Percentiles rank a stretch among this genome's conserved stretches.
These are phyloP conservation scores for Tremella mesenterica DNA, from an alignment of 768 basidiomycete genomes.

Conservation along the genomic window DNA sequence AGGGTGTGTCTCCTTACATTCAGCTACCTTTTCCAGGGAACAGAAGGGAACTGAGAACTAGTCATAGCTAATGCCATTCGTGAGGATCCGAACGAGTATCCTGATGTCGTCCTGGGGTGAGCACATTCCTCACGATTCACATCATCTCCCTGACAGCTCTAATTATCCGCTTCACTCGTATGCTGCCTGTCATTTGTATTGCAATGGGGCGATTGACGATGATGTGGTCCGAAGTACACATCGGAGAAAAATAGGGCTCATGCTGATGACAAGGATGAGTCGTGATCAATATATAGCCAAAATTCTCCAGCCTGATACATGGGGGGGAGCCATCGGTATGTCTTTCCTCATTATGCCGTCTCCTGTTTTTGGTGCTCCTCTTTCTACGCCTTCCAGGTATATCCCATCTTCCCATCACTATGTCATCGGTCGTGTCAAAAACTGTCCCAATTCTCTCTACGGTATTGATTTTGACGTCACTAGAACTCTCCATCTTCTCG, in stretches of 20 bases:
- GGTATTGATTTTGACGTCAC: neutral
- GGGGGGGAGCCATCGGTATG: constrained; percentile 90
- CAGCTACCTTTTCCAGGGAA: neutral
- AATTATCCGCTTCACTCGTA: too few species aligned
- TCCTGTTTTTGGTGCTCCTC: too few species aligned
- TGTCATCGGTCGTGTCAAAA: too few species aligned
- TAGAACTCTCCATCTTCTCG: constrained; percentile 66
- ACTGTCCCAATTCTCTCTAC: neutral
- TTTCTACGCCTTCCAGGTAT: neutral
- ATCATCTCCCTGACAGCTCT: too few species aligned
- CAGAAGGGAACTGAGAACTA: constrained; percentile 36
- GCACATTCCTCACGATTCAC: neutral
- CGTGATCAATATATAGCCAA: constrained; percentile 68
- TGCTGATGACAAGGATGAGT: constrained; percentile 45
- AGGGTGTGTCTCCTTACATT: constrained; percentile 51
- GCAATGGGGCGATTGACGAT: too few species aligned
- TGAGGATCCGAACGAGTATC: constrained; percentile 62
- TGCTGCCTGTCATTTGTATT: too few species aligned
- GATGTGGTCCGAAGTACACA: too few species aligned
- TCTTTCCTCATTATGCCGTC: too few species aligned
- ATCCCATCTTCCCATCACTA: neutral
- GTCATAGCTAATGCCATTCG: constrained; percentile 78
- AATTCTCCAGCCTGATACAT: constrained; percentile 68
- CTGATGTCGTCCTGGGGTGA: constrained; percentile 80
- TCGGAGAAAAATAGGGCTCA: too few species aligned